These are phyloP conservation scores for Neoarthrinium moseri DNA, from an alignment of 2,329 filamentous ascomycete genomes.

Conservation along the genomic window DNA sequence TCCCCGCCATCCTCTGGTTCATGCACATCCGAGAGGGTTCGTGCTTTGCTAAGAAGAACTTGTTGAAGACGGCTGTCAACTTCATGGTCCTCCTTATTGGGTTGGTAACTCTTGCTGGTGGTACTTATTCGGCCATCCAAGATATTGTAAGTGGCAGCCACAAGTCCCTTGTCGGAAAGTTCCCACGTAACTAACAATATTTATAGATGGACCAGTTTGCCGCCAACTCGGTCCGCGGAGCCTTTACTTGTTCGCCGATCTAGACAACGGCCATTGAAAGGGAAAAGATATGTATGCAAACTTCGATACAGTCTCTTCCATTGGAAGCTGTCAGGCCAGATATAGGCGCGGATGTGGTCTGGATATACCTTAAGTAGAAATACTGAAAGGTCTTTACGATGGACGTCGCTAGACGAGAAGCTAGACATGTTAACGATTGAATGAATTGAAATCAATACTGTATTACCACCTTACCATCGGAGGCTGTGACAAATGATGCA, in stretches of 20 bases:
- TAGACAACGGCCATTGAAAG: too few species aligned
- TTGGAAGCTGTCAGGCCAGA: too few species aligned
- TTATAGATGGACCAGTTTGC: constrained; percentile 6
- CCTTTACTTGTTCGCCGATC: constrained; percentile 7
- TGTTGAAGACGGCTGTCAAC: constrained; percentile 20
- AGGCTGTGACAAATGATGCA: too few species aligned
- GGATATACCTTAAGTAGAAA: too few species aligned
- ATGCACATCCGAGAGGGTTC: constrained; percentile 28
- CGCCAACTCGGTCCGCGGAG: not conserved
- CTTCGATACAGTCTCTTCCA: too few species aligned
- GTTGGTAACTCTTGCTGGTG: constrained; percentile 27
- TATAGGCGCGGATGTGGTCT: too few species aligned
- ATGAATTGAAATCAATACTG: too few species aligned
- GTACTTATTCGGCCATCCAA: constrained; percentile 29
- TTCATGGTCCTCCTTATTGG: constrained; percentile 26
- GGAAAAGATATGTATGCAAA: too few species aligned
- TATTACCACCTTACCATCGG: too few species aligned
- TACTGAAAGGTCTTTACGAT: too few species aligned
- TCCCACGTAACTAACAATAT: not conserved
- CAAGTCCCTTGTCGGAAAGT: not conserved
- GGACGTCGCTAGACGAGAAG: too few species aligned
- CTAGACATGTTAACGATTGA: too few species aligned
- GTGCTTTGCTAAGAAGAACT: constrained; percentile 25
- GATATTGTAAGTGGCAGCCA: constrained; percentile 28
- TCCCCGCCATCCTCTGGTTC: constrained; percentile 34